phyloP scores from a whole-genome alignment of 176 grass and related monocot species.

The Rhynchospora pubera region DNA sequence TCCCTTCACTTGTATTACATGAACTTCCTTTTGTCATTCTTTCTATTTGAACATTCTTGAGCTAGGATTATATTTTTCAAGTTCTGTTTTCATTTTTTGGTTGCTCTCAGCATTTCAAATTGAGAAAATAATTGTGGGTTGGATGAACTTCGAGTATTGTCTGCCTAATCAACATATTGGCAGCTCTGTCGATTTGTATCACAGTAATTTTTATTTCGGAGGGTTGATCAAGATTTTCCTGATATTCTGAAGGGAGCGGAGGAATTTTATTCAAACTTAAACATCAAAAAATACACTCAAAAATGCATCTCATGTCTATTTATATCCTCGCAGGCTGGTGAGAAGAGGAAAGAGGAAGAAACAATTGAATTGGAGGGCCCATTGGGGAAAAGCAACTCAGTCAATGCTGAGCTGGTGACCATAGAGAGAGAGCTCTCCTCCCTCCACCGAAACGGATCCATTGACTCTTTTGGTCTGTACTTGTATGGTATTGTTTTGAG shows the following conservation, averaged over 20 bases:
- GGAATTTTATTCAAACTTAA: neutral
- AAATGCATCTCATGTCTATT: neutral
- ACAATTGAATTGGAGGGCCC: conserved; percentile 90
- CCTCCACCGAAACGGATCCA: conserved; percentile 56
- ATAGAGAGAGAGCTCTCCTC: conserved; percentile 84
- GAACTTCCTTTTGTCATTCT: neutral
- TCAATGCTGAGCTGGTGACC: conserved; percentile 69
- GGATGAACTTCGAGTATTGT: neutral
- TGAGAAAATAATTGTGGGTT: neutral
- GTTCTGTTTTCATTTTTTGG: neutral
- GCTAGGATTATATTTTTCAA: neutral
- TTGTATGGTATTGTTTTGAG: conserved; percentile 81
- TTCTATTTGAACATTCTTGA: neutral
- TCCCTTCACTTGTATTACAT: neutral
- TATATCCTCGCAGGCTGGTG: conserved; percentile 65
- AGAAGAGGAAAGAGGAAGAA: conserved; percentile 93
- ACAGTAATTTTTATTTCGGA: neutral
- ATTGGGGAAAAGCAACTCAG: conserved; percentile 64
- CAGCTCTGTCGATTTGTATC: neutral
- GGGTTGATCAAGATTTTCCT: neutral
- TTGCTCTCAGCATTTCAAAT: neutral
- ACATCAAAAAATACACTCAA: neutral
- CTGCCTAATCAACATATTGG: neutral
- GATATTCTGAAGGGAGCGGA: neutral
- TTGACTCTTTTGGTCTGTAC: conserved; percentile 86